Conservation (phyloP, 257 asterid species). For the Apocynum venetum region DNA sequence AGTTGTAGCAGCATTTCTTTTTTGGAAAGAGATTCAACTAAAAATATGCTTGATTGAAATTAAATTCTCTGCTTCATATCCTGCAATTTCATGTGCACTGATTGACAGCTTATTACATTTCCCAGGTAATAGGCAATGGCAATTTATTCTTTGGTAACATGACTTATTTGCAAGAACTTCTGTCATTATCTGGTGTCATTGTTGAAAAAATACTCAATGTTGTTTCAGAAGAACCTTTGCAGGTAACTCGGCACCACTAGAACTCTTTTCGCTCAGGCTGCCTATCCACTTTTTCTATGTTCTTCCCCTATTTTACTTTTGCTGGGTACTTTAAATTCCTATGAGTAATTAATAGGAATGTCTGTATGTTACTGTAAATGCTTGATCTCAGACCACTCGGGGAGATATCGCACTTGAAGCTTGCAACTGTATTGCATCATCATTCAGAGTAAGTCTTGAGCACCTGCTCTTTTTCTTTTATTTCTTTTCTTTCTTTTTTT, state of each 20-base stretch:
- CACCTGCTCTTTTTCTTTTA: not conserved
- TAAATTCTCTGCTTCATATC: not conserved
- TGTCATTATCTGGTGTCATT: constrained; percentile 45
- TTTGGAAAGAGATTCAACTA: not conserved
- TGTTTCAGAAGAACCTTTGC: constrained; percentile 57
- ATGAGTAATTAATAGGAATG: not conserved
- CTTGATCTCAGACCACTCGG: constrained; percentile 47
- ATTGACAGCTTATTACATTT: constrained; percentile 2
- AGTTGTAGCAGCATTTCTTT: not conserved
- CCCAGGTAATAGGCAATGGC: constrained; percentile 51
- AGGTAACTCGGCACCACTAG: constrained; percentile 34
- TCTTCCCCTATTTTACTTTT: not conserved
- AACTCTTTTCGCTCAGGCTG: constrained; percentile 8
- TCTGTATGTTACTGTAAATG: constrained; percentile 10
- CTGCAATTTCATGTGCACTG: not conserved
- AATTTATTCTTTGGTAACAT: constrained; percentile 44
- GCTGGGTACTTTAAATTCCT: not conserved
- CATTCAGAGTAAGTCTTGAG: constrained; percentile 50
- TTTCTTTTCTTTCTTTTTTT: not conserved
- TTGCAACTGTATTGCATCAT: constrained; percentile 66
- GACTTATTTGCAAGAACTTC: constrained; percentile 49
- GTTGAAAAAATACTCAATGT: constrained; percentile 41
- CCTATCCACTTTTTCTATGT: constrained; percentile 11
- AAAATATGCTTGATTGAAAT: not conserved
- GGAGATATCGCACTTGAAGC: constrained; percentile 78